Evolutionary conservation across 129 eudicot genomes (phyloP).

Genomic region (Dittrichia graveolens): DNA sequence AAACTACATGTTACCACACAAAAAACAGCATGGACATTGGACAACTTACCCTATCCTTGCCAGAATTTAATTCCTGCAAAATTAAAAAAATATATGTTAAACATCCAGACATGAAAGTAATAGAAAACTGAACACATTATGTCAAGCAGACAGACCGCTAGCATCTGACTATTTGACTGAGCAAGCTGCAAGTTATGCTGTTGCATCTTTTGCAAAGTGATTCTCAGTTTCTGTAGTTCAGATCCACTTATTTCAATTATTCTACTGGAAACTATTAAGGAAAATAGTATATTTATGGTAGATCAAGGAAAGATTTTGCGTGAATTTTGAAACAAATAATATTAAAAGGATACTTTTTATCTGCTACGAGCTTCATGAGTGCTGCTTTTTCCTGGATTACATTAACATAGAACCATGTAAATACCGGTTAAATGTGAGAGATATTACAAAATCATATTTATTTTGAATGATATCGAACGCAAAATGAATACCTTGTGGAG

Average conservation of each 20-base stretch:
- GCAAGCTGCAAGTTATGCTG: conserved; percentile 72
- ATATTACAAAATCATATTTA: not conserved
- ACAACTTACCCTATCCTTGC: conserved; percentile 64
- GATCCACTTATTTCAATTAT: conserved; percentile 61
- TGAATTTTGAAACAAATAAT: conserved; percentile 8
- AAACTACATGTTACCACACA: not conserved
- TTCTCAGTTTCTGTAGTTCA: conserved; percentile 57
- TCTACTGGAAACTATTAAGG: conserved; percentile 49
- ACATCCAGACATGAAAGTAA: not conserved
- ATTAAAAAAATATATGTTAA: not conserved
- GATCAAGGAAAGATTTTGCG: not conserved
- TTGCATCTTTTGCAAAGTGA: conserved; percentile 66
- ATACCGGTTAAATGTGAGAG: not conserved
- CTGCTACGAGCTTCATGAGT: conserved; percentile 58
- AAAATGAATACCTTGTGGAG: conserved; percentile 56
- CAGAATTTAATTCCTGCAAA: conserved; percentile 60
- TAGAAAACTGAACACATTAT: not conserved
- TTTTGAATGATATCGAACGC: not conserved
- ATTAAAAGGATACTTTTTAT: conserved; percentile 61
- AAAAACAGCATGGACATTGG: not conserved
- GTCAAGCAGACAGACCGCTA: conserved; percentile 51
- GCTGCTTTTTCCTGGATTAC: conserved; percentile 63
- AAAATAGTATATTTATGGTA: conserved; percentile 6
- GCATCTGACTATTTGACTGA: conserved; percentile 57
- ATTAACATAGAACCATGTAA: conserved; percentile 10